phyloP scores from a whole-genome alignment of 306 rosid species.

The Lathyrus oleraceus region DNA sequence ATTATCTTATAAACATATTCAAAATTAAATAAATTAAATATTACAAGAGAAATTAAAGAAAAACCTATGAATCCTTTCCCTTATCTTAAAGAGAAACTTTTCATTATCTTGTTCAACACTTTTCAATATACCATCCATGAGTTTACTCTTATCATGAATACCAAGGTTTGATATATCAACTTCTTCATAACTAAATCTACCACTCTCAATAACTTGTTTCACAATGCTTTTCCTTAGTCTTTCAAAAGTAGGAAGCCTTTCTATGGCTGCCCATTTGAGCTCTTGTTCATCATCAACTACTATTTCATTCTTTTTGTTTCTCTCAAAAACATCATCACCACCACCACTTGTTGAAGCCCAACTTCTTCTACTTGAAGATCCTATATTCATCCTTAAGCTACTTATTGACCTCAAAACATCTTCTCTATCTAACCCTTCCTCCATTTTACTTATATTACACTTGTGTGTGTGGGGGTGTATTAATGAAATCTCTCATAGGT shows the following conservation, averaged over 20 bases:
- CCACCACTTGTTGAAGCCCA: slow-evolving; percentile 39
- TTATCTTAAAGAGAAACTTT: slow-evolving; percentile 56
- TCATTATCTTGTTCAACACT: slow-evolving; percentile 73
- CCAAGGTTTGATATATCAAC: slow-evolving; percentile 65
- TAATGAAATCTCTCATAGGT: background rate
- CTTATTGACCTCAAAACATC: slow-evolving; percentile 39
- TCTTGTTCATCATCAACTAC: slow-evolving; percentile 71
- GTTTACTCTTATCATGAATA: slow-evolving; percentile 45
- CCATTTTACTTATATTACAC: slow-evolving; percentile 19
- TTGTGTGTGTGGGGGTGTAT: background rate
- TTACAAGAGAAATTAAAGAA: background rate
- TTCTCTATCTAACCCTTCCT: slow-evolving; percentile 35
- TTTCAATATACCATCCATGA: slow-evolving; percentile 55
- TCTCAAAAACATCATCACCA: slow-evolving; percentile 39
- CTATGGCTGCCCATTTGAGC: slow-evolving; percentile 83
- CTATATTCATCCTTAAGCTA: slow-evolving; percentile 43
- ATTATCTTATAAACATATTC: background rate
- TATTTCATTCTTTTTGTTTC: slow-evolving; percentile 42
- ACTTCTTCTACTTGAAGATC: slow-evolving; percentile 49
- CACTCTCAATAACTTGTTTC: slow-evolving; percentile 52
- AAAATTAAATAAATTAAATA: background rate
- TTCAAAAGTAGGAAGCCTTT: slow-evolving; percentile 87
- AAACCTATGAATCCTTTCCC: slow-evolving; percentile 68
- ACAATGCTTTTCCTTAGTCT: slow-evolving; percentile 65
- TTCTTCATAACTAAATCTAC: slow-evolving; percentile 52